Evolutionary conservation across 2,329 filamentous ascomycete genomes (phyloP).

Genomic region (Sporothrix curviconia): DNA sequence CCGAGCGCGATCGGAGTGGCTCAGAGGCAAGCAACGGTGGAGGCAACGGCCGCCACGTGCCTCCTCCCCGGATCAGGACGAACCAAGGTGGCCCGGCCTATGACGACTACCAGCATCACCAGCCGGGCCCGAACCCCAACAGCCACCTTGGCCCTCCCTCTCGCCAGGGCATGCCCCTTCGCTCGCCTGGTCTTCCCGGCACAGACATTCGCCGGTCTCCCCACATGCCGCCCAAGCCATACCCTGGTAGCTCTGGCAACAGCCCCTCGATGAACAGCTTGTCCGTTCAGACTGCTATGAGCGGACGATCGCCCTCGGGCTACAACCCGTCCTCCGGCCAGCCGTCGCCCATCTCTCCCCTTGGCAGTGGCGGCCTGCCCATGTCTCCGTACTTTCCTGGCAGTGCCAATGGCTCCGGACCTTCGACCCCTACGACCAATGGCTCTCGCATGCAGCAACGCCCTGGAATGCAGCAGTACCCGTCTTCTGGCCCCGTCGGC

Average conservation of each 20-base stretch:
- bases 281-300: constrained; percentile 24
- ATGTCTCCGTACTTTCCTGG: constrained; percentile 26
- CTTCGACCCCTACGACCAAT: constrained; percentile 29
- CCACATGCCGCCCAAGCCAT: constrained; percentile 40
- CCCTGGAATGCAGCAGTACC: constrained; percentile 14
- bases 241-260: constrained; percentile 24
- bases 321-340: constrained; percentile 32
- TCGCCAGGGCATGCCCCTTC: constrained; percentile 24
- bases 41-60: constrained; percentile 32
- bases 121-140: background rate
- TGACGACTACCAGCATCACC: constrained; percentile 30
- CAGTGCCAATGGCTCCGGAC: constrained; percentile 23
- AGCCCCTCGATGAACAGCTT: constrained; percentile 30
- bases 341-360: constrained; percentile 41
- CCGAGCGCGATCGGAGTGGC: constrained; percentile 47
- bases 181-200: constrained; percentile 43
- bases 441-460: constrained; percentile 18
- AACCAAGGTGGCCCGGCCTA: constrained; percentile 22
- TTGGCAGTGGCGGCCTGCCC: constrained; percentile 24
- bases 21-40: constrained; percentile 47
- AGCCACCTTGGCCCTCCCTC: constrained; percentile 22
- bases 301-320: constrained; percentile 16
- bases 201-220: constrained; percentile 43
- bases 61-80: constrained; percentile 33
- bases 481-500: constrained; percentile 6